A percentile compares a stretch with the other conserved stretches of the same genome.
Conservation (phyloP, 352 stramenopile genomes). For the Pythium pectinolyticum region DNA sequence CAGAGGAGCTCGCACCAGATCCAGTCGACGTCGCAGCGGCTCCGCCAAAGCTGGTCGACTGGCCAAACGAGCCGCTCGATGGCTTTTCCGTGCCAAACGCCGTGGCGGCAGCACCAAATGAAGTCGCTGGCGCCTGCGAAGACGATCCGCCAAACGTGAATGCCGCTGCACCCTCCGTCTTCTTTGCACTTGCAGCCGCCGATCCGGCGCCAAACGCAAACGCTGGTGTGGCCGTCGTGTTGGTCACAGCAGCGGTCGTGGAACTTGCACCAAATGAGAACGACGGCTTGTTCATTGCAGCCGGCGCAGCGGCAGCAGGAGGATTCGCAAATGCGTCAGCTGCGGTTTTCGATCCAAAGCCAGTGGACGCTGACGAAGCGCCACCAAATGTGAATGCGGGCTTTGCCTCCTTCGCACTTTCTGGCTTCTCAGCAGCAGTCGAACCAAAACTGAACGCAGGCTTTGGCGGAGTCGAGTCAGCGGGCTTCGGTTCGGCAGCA, state of each 20-base stretch:
- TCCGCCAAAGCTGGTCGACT: constrained; percentile 3
- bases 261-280: constrained; percentile 23
- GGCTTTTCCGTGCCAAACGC: constrained; percentile 3
- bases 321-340: constrained; percentile 18
- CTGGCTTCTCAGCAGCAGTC: background rate
- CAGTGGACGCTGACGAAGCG: constrained; percentile 16
- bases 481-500: constrained; percentile 17
- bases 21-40: constrained; percentile 29
- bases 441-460: constrained; percentile 25
- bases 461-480: constrained; percentile 26
- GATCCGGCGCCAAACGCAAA: constrained; percentile 31
- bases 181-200: constrained; percentile 10
- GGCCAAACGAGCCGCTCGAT: constrained; percentile 29
- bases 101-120: constrained; percentile 19
- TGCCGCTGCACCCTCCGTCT: constrained; percentile 18
- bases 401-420: constrained; percentile 11
- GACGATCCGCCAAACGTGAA: constrained; percentile 36
- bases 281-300: background rate
- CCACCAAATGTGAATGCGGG: constrained; percentile 46
- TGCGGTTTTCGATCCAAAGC: background rate
- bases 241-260: background rate
- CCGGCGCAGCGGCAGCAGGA: background rate
- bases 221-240: constrained; percentile 3
- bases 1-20: constrained; percentile 38
- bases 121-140: background rate